These are phyloP conservation scores for Collybia mongolica DNA, from an alignment of 768 basidiomycete species.

Conservation along the genomic window DNA sequence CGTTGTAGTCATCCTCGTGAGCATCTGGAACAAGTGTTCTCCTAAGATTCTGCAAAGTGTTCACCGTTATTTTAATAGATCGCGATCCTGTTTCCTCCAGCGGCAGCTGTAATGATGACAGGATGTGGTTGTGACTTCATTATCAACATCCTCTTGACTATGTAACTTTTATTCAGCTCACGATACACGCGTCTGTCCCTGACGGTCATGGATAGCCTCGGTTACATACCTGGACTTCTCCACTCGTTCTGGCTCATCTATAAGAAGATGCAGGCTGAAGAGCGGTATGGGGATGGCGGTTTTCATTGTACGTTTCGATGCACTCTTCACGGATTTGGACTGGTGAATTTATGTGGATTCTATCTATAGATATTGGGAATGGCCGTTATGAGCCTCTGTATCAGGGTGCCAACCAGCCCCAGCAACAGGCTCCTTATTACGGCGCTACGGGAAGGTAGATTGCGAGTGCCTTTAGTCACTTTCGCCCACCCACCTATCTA, in stretches of 20 bases:
- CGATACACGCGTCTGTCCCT: neutral
- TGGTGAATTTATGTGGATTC: neutral
- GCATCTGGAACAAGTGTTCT: constrained; percentile 17
- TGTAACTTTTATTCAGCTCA: constrained; percentile 26
- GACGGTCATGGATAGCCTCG: constrained; percentile 44
- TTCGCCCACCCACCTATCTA: too few relatives aligned
- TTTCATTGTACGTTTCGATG: constrained; percentile 61
- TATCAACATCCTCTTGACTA: constrained; percentile 77
- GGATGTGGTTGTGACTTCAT: constrained; percentile 86
- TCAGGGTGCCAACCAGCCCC: constrained; percentile 18
- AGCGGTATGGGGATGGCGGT: constrained; percentile 75
- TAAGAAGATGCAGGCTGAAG: constrained; percentile 85
- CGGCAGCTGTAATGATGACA: constrained; percentile 71
- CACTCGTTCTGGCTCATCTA: constrained; percentile 92
- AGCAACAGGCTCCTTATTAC: constrained; percentile 36
- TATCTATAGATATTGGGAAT: constrained; percentile 34
- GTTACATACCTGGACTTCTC: constrained; percentile 68
- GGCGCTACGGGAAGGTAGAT: constrained; percentile 28
- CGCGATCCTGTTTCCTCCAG: constrained; percentile 79
- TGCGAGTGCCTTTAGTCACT: too few relatives aligned
- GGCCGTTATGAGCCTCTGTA: constrained; percentile 41
- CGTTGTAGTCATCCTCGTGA: constrained; percentile 73
- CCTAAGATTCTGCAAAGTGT: neutral
- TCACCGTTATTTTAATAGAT: constrained; percentile 39
- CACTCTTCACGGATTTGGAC: neutral